Base-by-base conservation (phyloP, 176 grass and related monocot species). In the Pontederia paniculata region DNA sequence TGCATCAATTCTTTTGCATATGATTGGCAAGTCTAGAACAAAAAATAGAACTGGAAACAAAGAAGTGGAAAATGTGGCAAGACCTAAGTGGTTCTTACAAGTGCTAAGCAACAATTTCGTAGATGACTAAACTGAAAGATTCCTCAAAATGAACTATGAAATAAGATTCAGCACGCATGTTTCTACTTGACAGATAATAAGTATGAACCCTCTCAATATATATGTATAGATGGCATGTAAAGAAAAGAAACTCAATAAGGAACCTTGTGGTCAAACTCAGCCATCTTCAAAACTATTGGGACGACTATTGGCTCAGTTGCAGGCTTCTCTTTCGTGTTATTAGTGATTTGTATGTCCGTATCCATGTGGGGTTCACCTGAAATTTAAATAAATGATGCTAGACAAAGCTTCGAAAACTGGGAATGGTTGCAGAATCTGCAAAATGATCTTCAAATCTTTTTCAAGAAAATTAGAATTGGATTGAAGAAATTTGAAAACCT, bases 231-330 rank as follows among this genome's bases (percentile, higher is more conserved):
- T 57, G 23, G 54, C 23, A 41, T n/a, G 44, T 44, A 60, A 43
- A 10, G 43, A 62, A 47, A 42, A 42, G 9, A 22, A 76, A 11
- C 18, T 41, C 18, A 42, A 77, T 54, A 58, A 61, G 23, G 66
- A 18, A 96, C 91, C 86, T 96, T 89, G 68, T 96, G 91, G 84
- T 96, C 91, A 77, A 96, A 96, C 70, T 96, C 91, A 52, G 86
- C 81, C 91, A 96, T 96, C 60, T 80, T 83, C 80, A 96, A 66
- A 46, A 96, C 85, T 73, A 96, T 87, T 52, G 91, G 91, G 67
- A 84, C 72, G 58, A 87, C 71, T 74, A 96, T 89, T 10, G 91
- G 85, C 56, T 96, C 86, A 62, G 76, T 44, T 25, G 79, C 77
- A 78, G 62, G 52, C 76, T 83, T 96, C 54, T 84, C 77, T 76